Conservation (phyloP, 2,329 filamentous ascomycete species). For the Metarhizium sp. region DNA sequence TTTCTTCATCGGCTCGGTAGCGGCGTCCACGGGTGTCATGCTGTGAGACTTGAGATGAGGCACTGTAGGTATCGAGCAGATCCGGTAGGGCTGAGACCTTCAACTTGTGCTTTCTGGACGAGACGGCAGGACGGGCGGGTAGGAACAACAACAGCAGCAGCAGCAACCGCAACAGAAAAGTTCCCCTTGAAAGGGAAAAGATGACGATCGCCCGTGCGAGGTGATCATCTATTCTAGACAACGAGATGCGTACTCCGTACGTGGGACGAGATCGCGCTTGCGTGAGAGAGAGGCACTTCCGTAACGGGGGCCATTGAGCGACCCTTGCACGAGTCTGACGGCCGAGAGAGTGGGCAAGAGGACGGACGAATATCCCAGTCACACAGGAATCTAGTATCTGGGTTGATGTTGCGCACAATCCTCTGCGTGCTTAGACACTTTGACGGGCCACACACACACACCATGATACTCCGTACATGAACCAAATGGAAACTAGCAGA, state of each 20-base stretch:
- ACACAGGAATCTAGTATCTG: neutral
- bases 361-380: neutral
- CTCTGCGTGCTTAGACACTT: neutral
- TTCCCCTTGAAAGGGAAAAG: neutral
- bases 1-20: conserved; percentile 3
- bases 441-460: neutral
- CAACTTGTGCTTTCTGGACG: conserved; percentile 1
- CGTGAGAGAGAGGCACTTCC: neutral
- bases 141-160: neutral
- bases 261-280: conserved; percentile 8
- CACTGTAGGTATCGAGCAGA: conserved; percentile 5
- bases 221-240: conserved; percentile 6
- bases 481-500: neutral
- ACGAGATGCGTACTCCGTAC: conserved; percentile 1
- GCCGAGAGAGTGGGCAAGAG: neutral
- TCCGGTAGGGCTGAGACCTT: conserved; percentile 10
- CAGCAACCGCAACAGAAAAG: neutral
- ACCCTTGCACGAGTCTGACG: neutral
- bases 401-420: neutral
- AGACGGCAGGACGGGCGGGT: neutral
- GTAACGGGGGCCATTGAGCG: neutral
- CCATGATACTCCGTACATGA: neutral
- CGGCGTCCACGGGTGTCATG: conserved; percentile 6
- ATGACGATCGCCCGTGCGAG: conserved; percentile 8
- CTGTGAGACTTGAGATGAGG: conserved; percentile 9